Percentiles rank a stretch among this genome's conserved stretches.
Evolutionary conservation across 2,329 filamentous ascomycete species (phyloP).

Genomic region (Thermothelomyces thermophilus): DNA sequence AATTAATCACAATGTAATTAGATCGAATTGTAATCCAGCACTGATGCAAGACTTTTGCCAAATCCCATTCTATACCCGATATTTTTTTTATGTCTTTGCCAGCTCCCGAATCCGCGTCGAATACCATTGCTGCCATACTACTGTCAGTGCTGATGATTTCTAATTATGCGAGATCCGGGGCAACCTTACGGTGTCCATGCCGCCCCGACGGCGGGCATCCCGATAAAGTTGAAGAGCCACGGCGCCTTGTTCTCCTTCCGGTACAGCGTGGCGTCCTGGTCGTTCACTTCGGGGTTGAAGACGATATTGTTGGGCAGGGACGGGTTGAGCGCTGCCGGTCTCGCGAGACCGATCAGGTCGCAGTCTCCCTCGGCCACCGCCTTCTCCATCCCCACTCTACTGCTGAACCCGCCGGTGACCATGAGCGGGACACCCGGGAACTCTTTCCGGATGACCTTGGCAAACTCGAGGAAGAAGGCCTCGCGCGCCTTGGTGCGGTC

Average conservation of each 20-base stretch:
- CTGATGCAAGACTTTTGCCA: neutral
- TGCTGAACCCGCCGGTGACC: conserved; percentile 59
- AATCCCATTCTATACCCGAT: neutral
- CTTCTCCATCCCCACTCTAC: conserved; percentile 35
- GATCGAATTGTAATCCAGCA: neutral
- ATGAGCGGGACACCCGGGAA: conserved; percentile 43
- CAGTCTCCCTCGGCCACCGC: conserved; percentile 35
- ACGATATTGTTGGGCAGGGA: conserved; percentile 32
- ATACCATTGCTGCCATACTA: conserved; percentile 7
- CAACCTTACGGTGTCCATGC: conserved; percentile 13
- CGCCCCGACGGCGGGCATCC: conserved; percentile 7
- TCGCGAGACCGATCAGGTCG: conserved; percentile 36
- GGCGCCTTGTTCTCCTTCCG: conserved; percentile 19
- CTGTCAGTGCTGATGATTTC: neutral
- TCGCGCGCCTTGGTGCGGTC: conserved; percentile 50
- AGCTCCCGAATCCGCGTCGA: conserved; percentile 2
- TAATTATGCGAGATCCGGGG: neutral
- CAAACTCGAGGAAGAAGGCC: conserved; percentile 64
- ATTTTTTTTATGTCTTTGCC: neutral
- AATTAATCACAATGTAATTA: too few species aligned
- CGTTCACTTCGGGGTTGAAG: conserved; percentile 30
- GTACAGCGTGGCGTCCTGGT: conserved; percentile 31
- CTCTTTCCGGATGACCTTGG: conserved; percentile 41
- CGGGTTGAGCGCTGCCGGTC: conserved; percentile 36
- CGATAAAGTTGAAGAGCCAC: conserved; percentile 8